phyloP scores from a whole-genome alignment of 2,329 filamentous ascomycete genomes.

The Stylonectria norvegica region DNA sequence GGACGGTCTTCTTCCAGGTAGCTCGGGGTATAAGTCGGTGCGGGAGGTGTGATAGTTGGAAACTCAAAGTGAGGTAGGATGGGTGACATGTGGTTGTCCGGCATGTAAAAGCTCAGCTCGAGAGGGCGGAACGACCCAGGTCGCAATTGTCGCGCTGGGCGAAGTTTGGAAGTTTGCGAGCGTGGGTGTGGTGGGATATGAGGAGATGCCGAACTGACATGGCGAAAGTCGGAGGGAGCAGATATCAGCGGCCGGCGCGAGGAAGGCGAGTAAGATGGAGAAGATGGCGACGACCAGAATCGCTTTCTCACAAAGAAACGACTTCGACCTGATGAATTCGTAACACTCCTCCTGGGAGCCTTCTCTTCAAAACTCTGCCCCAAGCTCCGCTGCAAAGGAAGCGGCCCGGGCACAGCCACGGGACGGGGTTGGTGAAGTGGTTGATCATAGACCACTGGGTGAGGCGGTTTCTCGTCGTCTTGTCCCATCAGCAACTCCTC shows the following conservation, averaged over 20 bases:
- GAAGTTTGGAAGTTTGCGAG: constrained; percentile 21
- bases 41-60: constrained; percentile 38
- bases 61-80: constrained; percentile 51
- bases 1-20: constrained; percentile 28
- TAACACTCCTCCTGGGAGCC: constrained; percentile 38
- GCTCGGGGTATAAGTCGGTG: constrained; percentile 32
- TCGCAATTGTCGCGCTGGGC: constrained; percentile 22
- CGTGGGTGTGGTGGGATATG: constrained; percentile 30
- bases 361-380: constrained; percentile 16
- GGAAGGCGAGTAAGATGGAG: constrained; percentile 39
- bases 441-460: constrained; percentile 28
- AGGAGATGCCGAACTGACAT: constrained; percentile 50
- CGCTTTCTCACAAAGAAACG: constrained; percentile 41
- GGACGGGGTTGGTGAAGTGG: constrained; percentile 27
- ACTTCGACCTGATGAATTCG: constrained; percentile 19
- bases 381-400: constrained; percentile 13
- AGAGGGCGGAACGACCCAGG: constrained; percentile 49
- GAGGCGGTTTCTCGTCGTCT: constrained; percentile 30
- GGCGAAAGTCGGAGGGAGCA: constrained; percentile 57
- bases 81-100: constrained; percentile 47
- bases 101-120: constrained; percentile 52
- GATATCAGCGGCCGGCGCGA: constrained; percentile 56
- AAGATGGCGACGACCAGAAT: constrained; percentile 43
- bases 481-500: constrained; percentile 30
- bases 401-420: constrained; percentile 23